Evolutionary conservation across 148 eudicot genomes (phyloP).

Genomic region (Camellia japonica): DNA sequence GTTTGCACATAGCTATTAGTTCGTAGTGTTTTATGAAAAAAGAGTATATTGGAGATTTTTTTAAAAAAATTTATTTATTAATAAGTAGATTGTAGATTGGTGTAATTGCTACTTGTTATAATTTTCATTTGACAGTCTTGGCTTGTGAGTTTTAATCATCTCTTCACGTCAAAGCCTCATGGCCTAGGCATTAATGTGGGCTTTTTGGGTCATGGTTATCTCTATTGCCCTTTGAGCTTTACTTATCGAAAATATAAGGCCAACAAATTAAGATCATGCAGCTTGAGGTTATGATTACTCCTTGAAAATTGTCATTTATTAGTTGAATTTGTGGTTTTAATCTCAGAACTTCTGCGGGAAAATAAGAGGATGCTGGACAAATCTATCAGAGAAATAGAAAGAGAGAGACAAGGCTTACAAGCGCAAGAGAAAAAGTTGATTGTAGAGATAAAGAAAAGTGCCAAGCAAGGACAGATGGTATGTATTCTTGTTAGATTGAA

Average conservation of each 20-base stretch:
- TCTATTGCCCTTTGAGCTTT: neutral
- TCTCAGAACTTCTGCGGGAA: conserved; percentile 88
- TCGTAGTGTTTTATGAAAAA: neutral
- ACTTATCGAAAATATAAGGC: neutral
- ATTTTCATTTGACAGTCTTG: neutral
- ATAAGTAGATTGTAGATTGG: neutral
- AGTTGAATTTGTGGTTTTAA: conserved; percentile 12
- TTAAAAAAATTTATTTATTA: too few species aligned
- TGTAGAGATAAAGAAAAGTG: conserved; percentile 90
- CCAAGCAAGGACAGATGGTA: conserved; percentile 99
- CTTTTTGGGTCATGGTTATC: neutral
- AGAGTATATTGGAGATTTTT: neutral
- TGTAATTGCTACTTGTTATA: neutral
- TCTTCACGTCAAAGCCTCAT: neutral
- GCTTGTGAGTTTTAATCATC: neutral
- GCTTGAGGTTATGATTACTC: neutral
- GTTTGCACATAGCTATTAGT: neutral
- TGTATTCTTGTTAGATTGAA: conserved; percentile 9
- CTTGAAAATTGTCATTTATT: neutral
- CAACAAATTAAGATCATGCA: neutral
- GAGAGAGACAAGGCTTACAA: conserved; percentile 95
- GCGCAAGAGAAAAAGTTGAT: conserved; percentile 95
- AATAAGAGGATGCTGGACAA: conserved; percentile 97
- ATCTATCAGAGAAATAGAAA: conserved; percentile 92
- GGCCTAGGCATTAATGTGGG: neutral